Percentiles rank a stretch among this genome's conserved stretches.
Evolutionary conservation across 176 grass and related monocot species (phyloP).

Genomic region (Themeda triandra): DNA sequence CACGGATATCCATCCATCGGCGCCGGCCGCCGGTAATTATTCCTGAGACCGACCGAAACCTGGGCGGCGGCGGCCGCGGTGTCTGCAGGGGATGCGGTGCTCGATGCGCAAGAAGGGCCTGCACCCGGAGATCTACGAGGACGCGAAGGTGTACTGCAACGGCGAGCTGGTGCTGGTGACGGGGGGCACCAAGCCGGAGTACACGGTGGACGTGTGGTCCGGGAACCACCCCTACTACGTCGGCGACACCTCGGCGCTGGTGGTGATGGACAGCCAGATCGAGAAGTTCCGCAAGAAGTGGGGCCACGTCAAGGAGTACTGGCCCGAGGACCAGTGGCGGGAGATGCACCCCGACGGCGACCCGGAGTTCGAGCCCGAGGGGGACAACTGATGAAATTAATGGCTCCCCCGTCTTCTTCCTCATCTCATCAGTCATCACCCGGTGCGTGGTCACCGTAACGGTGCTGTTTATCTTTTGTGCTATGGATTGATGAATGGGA

Average conservation of each 20-base stretch:
- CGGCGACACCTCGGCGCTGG: constrained; percentile 71
- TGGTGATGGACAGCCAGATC: constrained; percentile 77
- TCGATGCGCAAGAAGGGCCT: constrained; percentile 89
- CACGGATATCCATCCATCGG: neutral
- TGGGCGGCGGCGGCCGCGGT: neutral
- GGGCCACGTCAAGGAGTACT: constrained; percentile 64
- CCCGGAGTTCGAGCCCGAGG: constrained; percentile 52
- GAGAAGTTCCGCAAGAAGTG: constrained; percentile 91
- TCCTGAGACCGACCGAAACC: neutral
- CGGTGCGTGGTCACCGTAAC: too few species aligned
- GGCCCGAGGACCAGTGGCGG: constrained; percentile 58
- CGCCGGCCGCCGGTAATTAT: neutral
- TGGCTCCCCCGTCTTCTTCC: neutral
- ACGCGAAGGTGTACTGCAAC: constrained; percentile 96
- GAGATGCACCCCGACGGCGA: constrained; percentile 66
- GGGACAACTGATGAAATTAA: constrained; percentile 18
- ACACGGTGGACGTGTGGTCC: constrained; percentile 93
- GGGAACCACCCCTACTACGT: constrained; percentile 97
- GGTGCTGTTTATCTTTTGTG: too few species aligned
- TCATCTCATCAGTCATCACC: neutral
- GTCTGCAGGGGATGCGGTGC: constrained; percentile 55
- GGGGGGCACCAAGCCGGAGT: constrained; percentile 77
- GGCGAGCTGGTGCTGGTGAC: constrained; percentile 91
- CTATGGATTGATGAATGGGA: too few species aligned
- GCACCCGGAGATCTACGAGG: constrained; percentile 86